Conservation (phyloP, 169 alveolate species). For the Hepatocystis sp. region DNA sequence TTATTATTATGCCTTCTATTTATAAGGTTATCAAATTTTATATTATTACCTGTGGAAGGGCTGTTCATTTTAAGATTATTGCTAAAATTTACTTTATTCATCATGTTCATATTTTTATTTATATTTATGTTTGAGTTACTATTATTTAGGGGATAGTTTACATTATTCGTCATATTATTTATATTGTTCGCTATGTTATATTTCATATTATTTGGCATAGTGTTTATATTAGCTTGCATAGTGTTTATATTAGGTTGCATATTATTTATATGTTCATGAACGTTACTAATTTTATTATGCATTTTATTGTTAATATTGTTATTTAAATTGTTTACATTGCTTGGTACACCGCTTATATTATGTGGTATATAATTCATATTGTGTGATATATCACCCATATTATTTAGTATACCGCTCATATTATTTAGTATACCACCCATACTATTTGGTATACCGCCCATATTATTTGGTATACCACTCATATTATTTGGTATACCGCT, state of each 20-base stretch:
- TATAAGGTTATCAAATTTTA: background rate
- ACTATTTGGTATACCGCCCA: too few relatives aligned
- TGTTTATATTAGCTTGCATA: too few relatives aligned
- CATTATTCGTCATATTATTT: background rate
- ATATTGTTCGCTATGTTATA: constrained; percentile 15
- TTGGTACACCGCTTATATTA: constrained; percentile 1
- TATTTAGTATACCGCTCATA: too few relatives aligned
- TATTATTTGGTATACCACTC: too few relatives aligned
- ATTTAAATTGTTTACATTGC: constrained; percentile 9
- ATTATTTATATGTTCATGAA: constrained; percentile 27
- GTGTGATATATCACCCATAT: constrained; percentile 6
- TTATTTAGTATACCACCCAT: too few relatives aligned
- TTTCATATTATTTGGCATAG: constrained; percentile 4
- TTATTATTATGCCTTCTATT: constrained; percentile 8
- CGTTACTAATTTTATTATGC: constrained; percentile 13
- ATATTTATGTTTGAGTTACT: constrained; percentile 16
- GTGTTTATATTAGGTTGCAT: constrained; percentile 3
- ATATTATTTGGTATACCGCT: too few relatives aligned
- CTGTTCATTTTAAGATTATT: too few relatives aligned
- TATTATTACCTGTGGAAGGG: too few relatives aligned
- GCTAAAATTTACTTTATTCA: too few relatives aligned
- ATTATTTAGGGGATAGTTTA: constrained; percentile 8
- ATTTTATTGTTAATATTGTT: constrained; percentile 3
- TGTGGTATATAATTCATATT: constrained; percentile 3
- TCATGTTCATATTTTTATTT: constrained; percentile 24